These are phyloP conservation scores for Coniella lustricola DNA, from an alignment of 2,329 filamentous ascomycete species.

Conservation along the genomic window DNA sequence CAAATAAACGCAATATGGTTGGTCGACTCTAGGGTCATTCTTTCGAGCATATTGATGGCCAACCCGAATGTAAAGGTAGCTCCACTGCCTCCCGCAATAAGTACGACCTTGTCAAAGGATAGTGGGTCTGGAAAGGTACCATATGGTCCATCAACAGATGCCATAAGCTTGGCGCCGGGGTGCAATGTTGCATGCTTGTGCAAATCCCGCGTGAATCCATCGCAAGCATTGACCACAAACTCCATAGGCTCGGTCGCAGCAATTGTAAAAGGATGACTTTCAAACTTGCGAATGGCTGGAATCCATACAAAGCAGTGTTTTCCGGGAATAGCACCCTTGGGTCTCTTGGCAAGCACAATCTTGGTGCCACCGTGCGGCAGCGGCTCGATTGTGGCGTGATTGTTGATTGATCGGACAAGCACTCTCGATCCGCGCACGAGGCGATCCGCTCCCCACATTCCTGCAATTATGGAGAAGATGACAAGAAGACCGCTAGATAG, in stretches of 20 bases:
- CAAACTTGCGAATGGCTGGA: slow-evolving; percentile 46
- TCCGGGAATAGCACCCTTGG: slow-evolving; percentile 40
- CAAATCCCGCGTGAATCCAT: slow-evolving; percentile 52
- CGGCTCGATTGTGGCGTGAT: slow-evolving; percentile 44
- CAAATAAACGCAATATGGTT: slow-evolving; percentile 42
- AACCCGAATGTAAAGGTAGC: slow-evolving; percentile 51
- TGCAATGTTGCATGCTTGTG: slow-evolving; percentile 43
- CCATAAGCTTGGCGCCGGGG: slow-evolving; percentile 40
- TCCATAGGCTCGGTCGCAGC: slow-evolving; percentile 45
- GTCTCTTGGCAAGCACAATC: slow-evolving; percentile 45
- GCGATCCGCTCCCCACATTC: slow-evolving; percentile 46
- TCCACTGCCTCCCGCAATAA: slow-evolving; percentile 55
- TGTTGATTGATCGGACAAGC: slow-evolving; percentile 39
- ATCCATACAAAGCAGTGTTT: slow-evolving; percentile 61
- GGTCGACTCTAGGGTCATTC: slow-evolving; percentile 30
- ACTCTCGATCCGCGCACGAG: slow-evolving; percentile 39
- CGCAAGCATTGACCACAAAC: slow-evolving; percentile 50
- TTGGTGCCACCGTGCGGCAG: slow-evolving; percentile 48
- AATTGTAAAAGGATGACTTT: slow-evolving; percentile 61
- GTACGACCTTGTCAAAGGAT: slow-evolving; percentile 47
- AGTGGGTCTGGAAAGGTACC: slow-evolving; percentile 47
- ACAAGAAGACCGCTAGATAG: slow-evolving; percentile 32
- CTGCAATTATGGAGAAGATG: slow-evolving; percentile 34
- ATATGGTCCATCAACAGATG: slow-evolving; percentile 53
- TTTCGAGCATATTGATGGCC: slow-evolving; percentile 37